Evolutionary conservation across 306 rosid species (phyloP).

Genomic region (Prosopis cineraria): DNA sequence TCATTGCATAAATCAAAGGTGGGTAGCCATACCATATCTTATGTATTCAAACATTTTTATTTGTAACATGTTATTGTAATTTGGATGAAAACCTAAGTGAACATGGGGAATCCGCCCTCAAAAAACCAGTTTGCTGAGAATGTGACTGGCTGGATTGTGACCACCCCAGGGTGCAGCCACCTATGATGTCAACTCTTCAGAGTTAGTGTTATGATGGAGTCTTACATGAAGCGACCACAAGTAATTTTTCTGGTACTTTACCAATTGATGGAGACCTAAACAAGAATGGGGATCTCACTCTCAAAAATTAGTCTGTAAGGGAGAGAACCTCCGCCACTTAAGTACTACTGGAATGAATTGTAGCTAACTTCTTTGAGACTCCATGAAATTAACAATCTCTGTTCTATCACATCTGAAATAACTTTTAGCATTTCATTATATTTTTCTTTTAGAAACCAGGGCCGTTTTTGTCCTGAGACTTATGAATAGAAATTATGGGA

Average conservation of each 20-base stretch:
- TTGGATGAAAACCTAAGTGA: not conserved
- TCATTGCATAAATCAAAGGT: slow-evolving; percentile 48
- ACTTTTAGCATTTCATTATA: not conserved
- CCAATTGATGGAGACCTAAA: no score
- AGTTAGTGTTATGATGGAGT: no score
- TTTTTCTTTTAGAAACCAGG: not conserved
- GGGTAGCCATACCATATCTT: slow-evolving; percentile 27
- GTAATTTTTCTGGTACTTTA: no score
- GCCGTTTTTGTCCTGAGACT: slow-evolving; percentile 16
- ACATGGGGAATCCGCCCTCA: not conserved
- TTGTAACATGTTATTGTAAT: slow-evolving; percentile 11
- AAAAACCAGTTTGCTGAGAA: not conserved
- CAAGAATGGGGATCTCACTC: no score
- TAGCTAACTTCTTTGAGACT: no score
- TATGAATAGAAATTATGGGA: slow-evolving; percentile 3
- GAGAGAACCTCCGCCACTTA: no score
- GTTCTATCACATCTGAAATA: not conserved
- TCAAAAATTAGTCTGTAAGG: no score
- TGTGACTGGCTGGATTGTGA: not conserved
- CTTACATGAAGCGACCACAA: no score
- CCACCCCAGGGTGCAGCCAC: no score
- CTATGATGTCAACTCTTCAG: no score
- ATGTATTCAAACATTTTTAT: not conserved
- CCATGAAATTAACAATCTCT: not conserved
- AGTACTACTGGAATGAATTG: no score